phyloP scores from a whole-genome alignment of 352 stramenopile genomes.

The Pythium monospermum region DNA sequence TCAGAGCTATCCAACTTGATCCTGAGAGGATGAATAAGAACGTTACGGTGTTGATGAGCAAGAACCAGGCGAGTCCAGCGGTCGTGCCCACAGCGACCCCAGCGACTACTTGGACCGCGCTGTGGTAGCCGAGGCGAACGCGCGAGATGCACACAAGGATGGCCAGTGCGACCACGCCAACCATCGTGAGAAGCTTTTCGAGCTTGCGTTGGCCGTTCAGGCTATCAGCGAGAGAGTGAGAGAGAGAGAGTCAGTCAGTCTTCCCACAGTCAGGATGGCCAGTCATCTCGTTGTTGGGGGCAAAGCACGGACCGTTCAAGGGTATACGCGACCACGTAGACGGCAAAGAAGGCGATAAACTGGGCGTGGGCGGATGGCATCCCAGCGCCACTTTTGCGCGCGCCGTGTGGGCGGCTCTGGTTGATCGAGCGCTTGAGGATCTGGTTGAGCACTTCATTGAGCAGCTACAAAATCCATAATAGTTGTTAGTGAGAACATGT shows the following conservation, averaged over 20 bases:
- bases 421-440: conserved; percentile 74
- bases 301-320: conserved; percentile 33
- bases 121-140: conserved; percentile 78
- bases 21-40: too few relatives aligned
- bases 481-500: too few relatives aligned
- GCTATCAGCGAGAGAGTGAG: background rate
- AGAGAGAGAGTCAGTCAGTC: background rate
- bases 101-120: conserved; percentile 57
- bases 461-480: conserved; percentile 27
- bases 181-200: conserved; percentile 64
- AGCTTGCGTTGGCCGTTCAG: conserved; percentile 39
- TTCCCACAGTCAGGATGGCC: background rate
- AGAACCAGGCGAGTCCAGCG: conserved; percentile 49
- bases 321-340: conserved; percentile 70
- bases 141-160: conserved; percentile 63
- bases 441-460: conserved; percentile 74
- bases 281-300: background rate
- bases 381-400: conserved; percentile 53
- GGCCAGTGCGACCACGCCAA: conserved; percentile 36
- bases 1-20: background rate
- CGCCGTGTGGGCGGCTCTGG: conserved; percentile 58
- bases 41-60: conserved; percentile 26
- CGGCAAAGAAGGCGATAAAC: conserved; percentile 77
- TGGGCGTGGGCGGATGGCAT: conserved; percentile 83
- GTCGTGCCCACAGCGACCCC: conserved; percentile 45